Base-by-base conservation (phyloP, 495 filamentous ascomycete species). In the Trichocladium uniseriatum region DNA sequence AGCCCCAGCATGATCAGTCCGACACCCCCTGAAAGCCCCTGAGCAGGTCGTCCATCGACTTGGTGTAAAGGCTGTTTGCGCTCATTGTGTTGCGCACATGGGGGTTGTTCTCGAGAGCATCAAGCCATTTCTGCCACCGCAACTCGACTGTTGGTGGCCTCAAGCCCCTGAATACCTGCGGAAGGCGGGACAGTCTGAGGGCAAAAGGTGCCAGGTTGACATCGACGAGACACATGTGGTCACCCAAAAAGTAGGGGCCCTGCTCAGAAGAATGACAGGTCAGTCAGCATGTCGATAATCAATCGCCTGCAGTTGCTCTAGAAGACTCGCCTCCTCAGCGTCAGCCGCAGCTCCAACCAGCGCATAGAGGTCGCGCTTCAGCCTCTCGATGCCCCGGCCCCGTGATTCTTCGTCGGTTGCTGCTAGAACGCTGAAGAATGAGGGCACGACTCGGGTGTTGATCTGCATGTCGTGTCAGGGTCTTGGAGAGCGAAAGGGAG, bases 171-270 rank as follows among this genome's bases (percentile, higher is more conserved):
- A 90, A 90, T n/a, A 81, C 83, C 43, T 81, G 80, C 45, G 94
- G 70, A 21, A 95, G 86, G 15, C 81, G 73, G 11, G 74, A 71
- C 45, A 95, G 66, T 1, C 91, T 81, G 28, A 95, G 58, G 41
- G 92, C 77, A 79, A 91, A 97, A 7, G 91, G 91, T 7, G 89
- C 90, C 40, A 91, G 78, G 55, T 92, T 86, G 19, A 95, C 74
- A 56, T 97, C 91, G 3, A 95, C 89, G 51, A 87, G 85, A 28
- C 80, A 82, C 21, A 92, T 67, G 13, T 78, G 65, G 13, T 70
- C 67, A 8, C 88, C 88, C 22, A 92, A 74, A 65, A 95, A 94
- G 63, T 86, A 92, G 0, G 91, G 90, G 0, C 91, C 91, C 48
- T 73, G 53, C 2, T 72, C 55, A 61, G 85, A 72, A 2, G 21